Base-by-base conservation (phyloP, 148 eudicot species). In the Nepenthes mirabilis region DNA sequence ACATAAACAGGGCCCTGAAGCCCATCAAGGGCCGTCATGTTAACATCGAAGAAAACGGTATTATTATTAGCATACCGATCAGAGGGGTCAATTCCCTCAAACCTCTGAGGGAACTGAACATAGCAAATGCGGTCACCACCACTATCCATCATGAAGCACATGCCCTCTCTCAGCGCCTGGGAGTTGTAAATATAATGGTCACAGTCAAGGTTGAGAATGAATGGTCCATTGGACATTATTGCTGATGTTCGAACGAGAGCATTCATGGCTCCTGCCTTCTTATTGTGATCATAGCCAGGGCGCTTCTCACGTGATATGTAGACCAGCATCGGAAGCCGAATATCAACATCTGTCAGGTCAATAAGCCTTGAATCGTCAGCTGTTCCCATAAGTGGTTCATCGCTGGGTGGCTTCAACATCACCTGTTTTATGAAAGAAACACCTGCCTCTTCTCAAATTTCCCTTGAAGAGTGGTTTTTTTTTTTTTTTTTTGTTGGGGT, bases 261-360 rank as follows among this genome's bases (percentile, higher is more conserved):
- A 64, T 90, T 90, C 97, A 90, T 90, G 60, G 97, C 97, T 47
- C 97, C 97, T 34, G 97, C 97, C 68, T 90, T 90, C 80, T 90
- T 90, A 23, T 23, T 23, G 23, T 23, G 23, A 23, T 23, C 23
- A 23, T 23, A 23, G 23, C 23, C 23, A 23, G 73, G 91, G 52
- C 88, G 87, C 59, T 85, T 85, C 76, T 85, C 91, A 59, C 91
- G 88, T 11, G 91, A 85, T 52, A 90, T 91, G 74, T 90, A 90
- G 49, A 90, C 97, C 65, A 90, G 85, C 85, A 90, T 62, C 9
- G 97, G 97, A 65, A 90, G 95, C 53, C 95, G 95, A 52, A 87
- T 90, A 71, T 90, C 97, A 64, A 83, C 80, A 7, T 83, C 86
- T 52, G 79, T 82, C 11, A 84, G 58, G 57, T 90, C 89, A 11